Evolutionary conservation across 148 eudicot species (phyloP), one percentile per base, ranked within the genome.

Genomic region (Beta vulgaris): DNA sequence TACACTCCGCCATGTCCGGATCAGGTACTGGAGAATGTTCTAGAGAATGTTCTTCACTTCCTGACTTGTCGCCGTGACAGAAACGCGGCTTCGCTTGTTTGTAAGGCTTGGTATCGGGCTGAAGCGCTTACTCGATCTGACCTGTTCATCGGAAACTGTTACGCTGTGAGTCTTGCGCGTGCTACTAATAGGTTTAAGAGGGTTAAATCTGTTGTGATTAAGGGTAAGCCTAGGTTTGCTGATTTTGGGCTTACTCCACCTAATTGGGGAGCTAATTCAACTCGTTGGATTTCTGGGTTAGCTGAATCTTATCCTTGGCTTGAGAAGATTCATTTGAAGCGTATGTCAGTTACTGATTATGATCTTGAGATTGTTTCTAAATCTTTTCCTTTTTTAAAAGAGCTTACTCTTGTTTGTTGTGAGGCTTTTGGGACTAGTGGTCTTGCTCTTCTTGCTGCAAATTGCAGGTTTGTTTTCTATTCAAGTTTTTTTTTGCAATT

Each of bases 181-280:
- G 92, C 73, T 23, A 82, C 84, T 0, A 77, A 44, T 40, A 79
- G 97, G 43, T 92, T 90, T 82, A 72, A 48, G 3, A 76, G 81
- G 10, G 66, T 87, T 48, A 69, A 36, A 36, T 82, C 91, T 59
- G 89, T 83, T 46, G 69, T 77, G 3, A 12, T 92, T 0, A 92
- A 92, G 49, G 94, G 97, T 1, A 87, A 86, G 77, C 97, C 97
- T 0, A 69, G 97, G 78, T 92, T 92, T 46, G 88, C 94, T 3
- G 97, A 92, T 43, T 92, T 92, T 57, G 84, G 86, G 32, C 83
- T 92, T 6, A 84, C 88, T 84, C 94, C 91, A 1, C 60, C 74
- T 0, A 66, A 70, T 14, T 92, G 97, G 97, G 97, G 97, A 0
- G 94, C 91, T 3, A 82, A 81, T 72, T 85, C 88, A 18, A 43